A percentile compares a stretch with the other conserved stretches of the same genome.
phyloP scores from a whole-genome alignment of 192 early-diverging fungal genomes.

The Funneliformis geosporum region DNA sequence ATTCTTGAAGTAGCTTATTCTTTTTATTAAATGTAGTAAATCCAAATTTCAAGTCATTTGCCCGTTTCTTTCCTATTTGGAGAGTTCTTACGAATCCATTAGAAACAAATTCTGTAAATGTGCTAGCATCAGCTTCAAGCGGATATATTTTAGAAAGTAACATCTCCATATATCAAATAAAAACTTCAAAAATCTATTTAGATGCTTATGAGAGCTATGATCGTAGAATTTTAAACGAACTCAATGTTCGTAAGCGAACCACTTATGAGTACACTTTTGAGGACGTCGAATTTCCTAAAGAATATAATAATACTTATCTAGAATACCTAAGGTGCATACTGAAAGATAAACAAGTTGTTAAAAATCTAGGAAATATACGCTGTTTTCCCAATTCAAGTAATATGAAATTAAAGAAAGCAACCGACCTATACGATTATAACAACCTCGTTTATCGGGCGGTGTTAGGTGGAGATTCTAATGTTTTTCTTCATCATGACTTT shows the following conservation, averaged over 20 bases:
- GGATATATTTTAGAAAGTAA: neutral
- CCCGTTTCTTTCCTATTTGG: neutral
- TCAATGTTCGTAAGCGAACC: neutral
- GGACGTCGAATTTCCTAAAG: constrained; percentile 2
- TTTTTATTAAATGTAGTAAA: neutral
- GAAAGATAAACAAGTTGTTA: neutral
- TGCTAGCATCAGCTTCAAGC: neutral
- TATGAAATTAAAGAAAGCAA: neutral
- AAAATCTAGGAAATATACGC: neutral
- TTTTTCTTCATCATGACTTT: neutral
- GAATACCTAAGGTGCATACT: neutral
- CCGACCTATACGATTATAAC: neutral
- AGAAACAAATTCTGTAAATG: neutral
- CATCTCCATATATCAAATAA: neutral
- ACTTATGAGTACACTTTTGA: neutral
- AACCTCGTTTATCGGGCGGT: neutral
- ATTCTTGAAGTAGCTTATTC: neutral
- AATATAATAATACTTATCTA: neutral
- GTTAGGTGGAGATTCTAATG: neutral
- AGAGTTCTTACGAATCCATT: neutral
- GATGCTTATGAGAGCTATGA: neutral
- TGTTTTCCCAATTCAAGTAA: neutral
- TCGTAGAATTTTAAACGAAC: neutral
- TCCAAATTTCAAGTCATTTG: neutral
- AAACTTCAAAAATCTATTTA: neutral